Conservation (phyloP, 2,329 filamentous ascomycete species). For the Orbilia quercus region DNA sequence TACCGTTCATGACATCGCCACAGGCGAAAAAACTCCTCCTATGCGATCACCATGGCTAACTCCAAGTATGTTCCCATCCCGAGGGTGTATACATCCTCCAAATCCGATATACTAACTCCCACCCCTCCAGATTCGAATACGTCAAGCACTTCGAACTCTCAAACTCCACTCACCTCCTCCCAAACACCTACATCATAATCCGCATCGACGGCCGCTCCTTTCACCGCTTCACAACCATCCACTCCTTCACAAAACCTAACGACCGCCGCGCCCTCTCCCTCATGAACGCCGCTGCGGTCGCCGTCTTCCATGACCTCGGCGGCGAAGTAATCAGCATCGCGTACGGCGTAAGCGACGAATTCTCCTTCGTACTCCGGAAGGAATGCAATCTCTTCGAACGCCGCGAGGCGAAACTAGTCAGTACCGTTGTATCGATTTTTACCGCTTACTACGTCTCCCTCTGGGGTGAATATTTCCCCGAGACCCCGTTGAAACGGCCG, state of each 20-base stretch:
- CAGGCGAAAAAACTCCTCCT: not conserved
- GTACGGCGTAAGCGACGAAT: conserved; percentile 96
- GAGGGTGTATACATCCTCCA: conserved; percentile 53
- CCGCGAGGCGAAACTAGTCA: conserved; percentile 86
- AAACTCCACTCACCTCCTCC: conserved; percentile 79
- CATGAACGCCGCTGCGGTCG: conserved; percentile 92
- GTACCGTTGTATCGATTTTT: conserved; percentile 91
- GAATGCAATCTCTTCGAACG: conserved; percentile 84
- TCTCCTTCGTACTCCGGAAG: conserved; percentile 91
- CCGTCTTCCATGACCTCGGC: conserved; percentile 82
- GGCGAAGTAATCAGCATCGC: conserved; percentile 78
- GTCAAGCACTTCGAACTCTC: conserved; percentile 81
- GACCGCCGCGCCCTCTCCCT: conserved; percentile 86
- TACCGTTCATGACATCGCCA: not conserved
- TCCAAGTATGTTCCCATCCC: conserved; percentile 57
- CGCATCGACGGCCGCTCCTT: conserved; percentile 94
- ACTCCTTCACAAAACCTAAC: conserved; percentile 91
- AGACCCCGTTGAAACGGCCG: conserved; percentile 75
- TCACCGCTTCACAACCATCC: conserved; percentile 89
- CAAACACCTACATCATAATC: conserved; percentile 95
- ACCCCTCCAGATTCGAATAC: conserved; percentile 81
- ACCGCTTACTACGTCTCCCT: conserved; percentile 87
- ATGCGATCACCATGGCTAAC: conserved; percentile 58
- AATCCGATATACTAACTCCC: conserved; percentile 15
- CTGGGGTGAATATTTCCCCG: conserved; percentile 81